These are phyloP conservation scores for Claviceps sorghi DNA, from an alignment of 2,329 filamentous ascomycete genomes.

Conservation along the genomic window DNA sequence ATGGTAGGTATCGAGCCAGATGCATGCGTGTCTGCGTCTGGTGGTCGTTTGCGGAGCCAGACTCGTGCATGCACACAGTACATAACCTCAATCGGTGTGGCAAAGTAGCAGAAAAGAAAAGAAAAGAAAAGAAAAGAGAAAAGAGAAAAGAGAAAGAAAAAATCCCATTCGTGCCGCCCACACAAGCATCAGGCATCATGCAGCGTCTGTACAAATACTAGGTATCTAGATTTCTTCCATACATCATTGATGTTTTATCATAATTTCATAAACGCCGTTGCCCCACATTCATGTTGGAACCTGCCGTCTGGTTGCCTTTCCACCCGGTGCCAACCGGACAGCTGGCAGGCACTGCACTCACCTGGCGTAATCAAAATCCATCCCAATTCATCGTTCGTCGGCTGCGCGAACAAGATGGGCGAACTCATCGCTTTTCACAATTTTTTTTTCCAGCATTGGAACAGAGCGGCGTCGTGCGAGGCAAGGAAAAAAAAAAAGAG, in stretches of 20 bases:
- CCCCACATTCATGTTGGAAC: not conserved
- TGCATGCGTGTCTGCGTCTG: not conserved
- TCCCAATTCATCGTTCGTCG: not conserved
- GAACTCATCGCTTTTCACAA: not conserved
- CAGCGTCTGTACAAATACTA: not conserved
- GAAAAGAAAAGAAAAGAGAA: not conserved
- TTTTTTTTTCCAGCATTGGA: not conserved
- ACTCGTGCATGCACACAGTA: not conserved
- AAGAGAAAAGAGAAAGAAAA: not conserved
- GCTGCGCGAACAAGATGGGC: not conserved
- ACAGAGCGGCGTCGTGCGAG: too few relatives aligned
- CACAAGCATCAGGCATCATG: not conserved
- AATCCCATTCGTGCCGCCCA: not conserved
- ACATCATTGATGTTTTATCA: not conserved
- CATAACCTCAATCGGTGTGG: too few relatives aligned
- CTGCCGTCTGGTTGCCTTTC: not conserved
- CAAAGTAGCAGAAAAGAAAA: not conserved
- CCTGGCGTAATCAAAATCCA: not conserved
- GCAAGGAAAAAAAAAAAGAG: not conserved
- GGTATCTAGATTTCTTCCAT: not conserved
- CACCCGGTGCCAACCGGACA: constrained; percentile 1
- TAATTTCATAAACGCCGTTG: not conserved
- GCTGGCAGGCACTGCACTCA: constrained; percentile 1
- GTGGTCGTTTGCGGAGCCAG: not conserved
- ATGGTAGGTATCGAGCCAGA: not conserved